phyloP scores from a whole-genome alignment of 768 basidiomycete genomes.

The Cyclocybe aegerita region DNA sequence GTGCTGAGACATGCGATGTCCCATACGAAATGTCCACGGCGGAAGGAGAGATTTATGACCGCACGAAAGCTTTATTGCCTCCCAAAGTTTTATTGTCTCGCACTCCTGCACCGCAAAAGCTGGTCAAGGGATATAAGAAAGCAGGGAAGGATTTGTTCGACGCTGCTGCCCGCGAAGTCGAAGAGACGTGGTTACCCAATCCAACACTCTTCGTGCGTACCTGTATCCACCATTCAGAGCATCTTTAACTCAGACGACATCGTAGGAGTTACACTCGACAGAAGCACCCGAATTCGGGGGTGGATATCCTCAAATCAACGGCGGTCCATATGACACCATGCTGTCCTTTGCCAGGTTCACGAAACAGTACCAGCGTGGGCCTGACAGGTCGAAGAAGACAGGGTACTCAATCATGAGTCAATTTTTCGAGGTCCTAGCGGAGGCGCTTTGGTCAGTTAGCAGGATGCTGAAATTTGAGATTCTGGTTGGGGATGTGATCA shows the following conservation, averaged over 20 bases:
- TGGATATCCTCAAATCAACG: slow-evolving; percentile 11
- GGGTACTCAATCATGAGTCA: slow-evolving; percentile 9
- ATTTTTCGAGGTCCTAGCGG: slow-evolving; percentile 14
- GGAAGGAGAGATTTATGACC: slow-evolving; percentile 10
- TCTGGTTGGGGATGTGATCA: slow-evolving; percentile 10
- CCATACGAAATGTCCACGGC: slow-evolving; percentile 11
- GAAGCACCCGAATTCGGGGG: too few relatives aligned
- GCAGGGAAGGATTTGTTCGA: not conserved
- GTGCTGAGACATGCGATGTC: too few relatives aligned
- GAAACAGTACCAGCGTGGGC: slow-evolving; percentile 3
- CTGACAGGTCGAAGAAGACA: slow-evolving; percentile 1
- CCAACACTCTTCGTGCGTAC: slow-evolving; percentile 19
- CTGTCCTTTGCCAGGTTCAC: slow-evolving; percentile 6
- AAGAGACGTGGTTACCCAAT: slow-evolving; percentile 17
- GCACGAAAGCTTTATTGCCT: slow-evolving; percentile 12
- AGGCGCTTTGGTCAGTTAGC: slow-evolving; percentile 9
- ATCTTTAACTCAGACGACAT: not conserved
- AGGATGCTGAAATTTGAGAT: slow-evolving; percentile 7
- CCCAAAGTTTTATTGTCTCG: slow-evolving; percentile 11
- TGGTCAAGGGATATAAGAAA: slow-evolving; percentile 5
- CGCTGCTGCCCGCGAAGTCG: slow-evolving; percentile 7
- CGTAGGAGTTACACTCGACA: too few relatives aligned
- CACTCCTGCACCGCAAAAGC: slow-evolving; percentile 10
- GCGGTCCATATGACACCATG: slow-evolving; percentile 11
- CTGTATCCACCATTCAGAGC: slow-evolving; percentile 1